A percentile compares a stretch with the other conserved stretches of the same genome.
phyloP scores from a whole-genome alignment of 495 filamentous ascomycete species.

The Cairneyella variabilis region DNA sequence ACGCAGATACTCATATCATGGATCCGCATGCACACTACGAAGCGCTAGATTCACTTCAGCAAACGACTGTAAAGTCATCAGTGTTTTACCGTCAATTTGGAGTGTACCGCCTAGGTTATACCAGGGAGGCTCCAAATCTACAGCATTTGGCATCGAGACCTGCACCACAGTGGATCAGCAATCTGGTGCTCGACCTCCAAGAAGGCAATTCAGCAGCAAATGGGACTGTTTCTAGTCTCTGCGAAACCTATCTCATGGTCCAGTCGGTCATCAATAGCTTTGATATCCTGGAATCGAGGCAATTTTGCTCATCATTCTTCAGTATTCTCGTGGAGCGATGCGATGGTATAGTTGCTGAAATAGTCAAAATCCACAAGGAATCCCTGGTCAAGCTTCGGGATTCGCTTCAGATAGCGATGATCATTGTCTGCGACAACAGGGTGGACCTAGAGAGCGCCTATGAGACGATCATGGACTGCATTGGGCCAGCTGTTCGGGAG shows the following conservation, averaged over 20 bases:
- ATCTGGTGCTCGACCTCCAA: no score
- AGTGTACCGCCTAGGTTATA: not conserved
- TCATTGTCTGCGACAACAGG: not conserved
- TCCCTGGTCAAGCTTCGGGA: not conserved
- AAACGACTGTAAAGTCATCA: not conserved
- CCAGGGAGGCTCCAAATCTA: no score
- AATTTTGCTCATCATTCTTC: constrained; percentile 1
- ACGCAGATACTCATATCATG: not conserved
- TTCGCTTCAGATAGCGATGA: not conserved
- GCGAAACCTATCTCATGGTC: constrained; percentile 1
- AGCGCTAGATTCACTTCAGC: not conserved
- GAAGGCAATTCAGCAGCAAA: no score
- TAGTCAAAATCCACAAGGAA: not conserved
- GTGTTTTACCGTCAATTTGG: not conserved
- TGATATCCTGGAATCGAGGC: not conserved
- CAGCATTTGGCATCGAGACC: no score
- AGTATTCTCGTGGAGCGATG: constrained; percentile 3
- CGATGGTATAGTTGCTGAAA: constrained; percentile 1
- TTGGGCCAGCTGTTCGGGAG: not conserved
- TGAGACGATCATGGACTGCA: not conserved
- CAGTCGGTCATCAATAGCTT: constrained; percentile 2
- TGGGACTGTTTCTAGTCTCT: no score
- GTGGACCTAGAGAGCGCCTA: not conserved
- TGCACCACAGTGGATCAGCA: no score
- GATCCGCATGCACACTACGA: not conserved